Evolutionary conservation across 23 red algal genomes (phyloP).

Genomic region (Gracilaria domingensis): DNA sequence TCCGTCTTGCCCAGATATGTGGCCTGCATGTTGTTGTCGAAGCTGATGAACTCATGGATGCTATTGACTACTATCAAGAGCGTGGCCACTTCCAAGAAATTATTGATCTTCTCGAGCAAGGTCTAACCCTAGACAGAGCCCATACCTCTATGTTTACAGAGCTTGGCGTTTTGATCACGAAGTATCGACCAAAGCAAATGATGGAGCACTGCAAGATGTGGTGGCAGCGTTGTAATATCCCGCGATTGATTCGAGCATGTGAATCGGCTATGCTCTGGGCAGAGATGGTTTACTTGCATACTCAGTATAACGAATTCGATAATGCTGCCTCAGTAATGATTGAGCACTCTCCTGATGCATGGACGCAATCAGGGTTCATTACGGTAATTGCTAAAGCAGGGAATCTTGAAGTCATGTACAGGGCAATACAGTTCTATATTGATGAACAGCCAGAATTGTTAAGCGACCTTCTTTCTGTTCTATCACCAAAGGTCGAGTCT

Average conservation of each 20-base stretch:
- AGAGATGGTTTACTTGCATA: constrained; percentile 90
- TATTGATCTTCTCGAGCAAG: constrained; percentile 91
- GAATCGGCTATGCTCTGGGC: constrained; percentile 91
- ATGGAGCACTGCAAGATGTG: constrained; percentile 98
- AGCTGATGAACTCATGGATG: constrained; percentile 96
- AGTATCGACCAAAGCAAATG: constrained; percentile 84
- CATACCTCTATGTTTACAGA: constrained; percentile 96
- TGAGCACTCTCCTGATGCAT: constrained; percentile 87
- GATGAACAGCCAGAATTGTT: constrained; percentile 93
- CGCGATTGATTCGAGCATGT: constrained; percentile 84
- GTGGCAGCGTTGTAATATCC: constrained; percentile 93
- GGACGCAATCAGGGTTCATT: constrained; percentile 81
- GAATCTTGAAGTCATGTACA: constrained; percentile 94
- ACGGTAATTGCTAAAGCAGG: constrained; percentile 88
- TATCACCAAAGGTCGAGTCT: constrained; percentile 83
- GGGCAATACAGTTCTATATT: constrained; percentile 96
- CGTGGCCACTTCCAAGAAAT: constrained; percentile 93
- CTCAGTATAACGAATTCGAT: constrained; percentile 98
- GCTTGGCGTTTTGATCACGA: constrained; percentile 89
- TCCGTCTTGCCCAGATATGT: constrained; percentile 94
- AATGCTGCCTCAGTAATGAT: constrained; percentile 97
- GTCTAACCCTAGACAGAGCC: constrained; percentile 89
- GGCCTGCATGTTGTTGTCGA: constrained; percentile 92
- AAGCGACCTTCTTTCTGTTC: constrained; percentile 90
- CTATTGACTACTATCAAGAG: constrained; percentile 90